phyloP scores from a whole-genome alignment of 805 yeast species.

The Grigorovia yakushimaensis region DNA sequence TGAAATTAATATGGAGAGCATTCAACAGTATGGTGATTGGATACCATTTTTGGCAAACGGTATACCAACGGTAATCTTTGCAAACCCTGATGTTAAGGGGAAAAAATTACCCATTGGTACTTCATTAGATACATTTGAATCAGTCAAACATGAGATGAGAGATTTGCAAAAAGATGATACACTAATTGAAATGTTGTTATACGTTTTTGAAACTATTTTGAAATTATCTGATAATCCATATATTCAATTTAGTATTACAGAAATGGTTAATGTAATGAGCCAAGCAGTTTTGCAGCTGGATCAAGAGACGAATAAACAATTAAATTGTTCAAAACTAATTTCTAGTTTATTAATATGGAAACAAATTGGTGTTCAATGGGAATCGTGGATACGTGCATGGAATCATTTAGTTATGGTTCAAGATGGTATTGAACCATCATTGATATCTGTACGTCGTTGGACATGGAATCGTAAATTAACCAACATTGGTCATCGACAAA shows the following conservation, averaged over 20 bases:
- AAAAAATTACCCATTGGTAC: constrained; percentile 49
- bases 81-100: constrained; percentile 13
- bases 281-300: constrained; percentile 38
- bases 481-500: constrained; percentile 43
- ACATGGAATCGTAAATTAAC: constrained; percentile 68
- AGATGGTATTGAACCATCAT: constrained; percentile 61
- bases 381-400: constrained; percentile 59
- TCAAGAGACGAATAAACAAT: constrained; percentile 12
- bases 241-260: constrained; percentile 53
- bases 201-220: constrained; percentile 45
- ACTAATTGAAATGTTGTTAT: constrained; percentile 46
- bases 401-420: constrained; percentile 36
- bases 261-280: constrained; percentile 37
- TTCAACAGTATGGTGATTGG: constrained; percentile 43
- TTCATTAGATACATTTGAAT: constrained; percentile 55
- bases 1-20: constrained; percentile 15
- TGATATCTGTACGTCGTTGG: constrained; percentile 64
- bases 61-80: constrained; percentile 31
- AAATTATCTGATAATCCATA: constrained; percentile 65
- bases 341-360: constrained; percentile 32
- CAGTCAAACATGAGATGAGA: constrained; percentile 33
- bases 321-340: constrained; percentile 25
- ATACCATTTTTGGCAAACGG: constrained; percentile 58
- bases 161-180: constrained; percentile 42
- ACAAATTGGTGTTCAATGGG: constrained; percentile 38